These are phyloP conservation scores for Calocybe gangraenosa DNA, from an alignment of 768 basidiomycete genomes.

Conservation along the genomic window DNA sequence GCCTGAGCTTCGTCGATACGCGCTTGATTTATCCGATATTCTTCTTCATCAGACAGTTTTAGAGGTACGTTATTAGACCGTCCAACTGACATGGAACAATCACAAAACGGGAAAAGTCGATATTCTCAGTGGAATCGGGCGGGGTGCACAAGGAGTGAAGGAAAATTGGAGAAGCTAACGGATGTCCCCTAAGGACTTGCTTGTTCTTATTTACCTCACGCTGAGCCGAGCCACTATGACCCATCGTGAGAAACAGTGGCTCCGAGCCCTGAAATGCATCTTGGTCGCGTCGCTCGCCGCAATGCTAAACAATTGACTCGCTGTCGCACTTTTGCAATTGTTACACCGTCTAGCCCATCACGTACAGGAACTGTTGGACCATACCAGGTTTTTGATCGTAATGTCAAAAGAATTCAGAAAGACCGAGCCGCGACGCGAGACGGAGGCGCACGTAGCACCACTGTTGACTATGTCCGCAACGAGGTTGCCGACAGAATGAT, in stretches of 20 bases:
- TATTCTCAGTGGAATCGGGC: too few relatives aligned
- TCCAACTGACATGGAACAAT: constrained; percentile 13
- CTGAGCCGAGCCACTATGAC: too few relatives aligned
- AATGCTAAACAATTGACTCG: constrained; percentile 11
- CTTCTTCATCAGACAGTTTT: constrained; percentile 20
- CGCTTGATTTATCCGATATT: constrained; percentile 25
- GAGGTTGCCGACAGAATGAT: constrained; percentile 90
- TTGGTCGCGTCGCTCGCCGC: constrained; percentile 16
- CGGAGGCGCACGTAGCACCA: constrained; percentile 57
- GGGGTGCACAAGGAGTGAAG: too few relatives aligned
- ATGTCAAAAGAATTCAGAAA: constrained; percentile 71
- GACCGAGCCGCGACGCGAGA: constrained; percentile 64
- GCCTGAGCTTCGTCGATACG: constrained; percentile 29
- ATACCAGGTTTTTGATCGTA: constrained; percentile 85
- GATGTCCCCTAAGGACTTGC: too few relatives aligned
- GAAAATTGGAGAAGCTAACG: too few relatives aligned
- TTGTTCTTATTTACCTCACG: too few relatives aligned
- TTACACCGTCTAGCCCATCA: constrained; percentile 40
- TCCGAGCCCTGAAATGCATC: constrained; percentile 17
- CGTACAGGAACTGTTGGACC: constrained; percentile 49
- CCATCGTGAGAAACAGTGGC: constrained; percentile 18
- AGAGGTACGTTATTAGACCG: constrained; percentile 7
- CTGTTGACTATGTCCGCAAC: constrained; percentile 88
- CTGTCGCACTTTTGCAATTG: constrained; percentile 43
- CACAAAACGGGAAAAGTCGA: background rate